phyloP scores from a whole-genome alignment of 441 rosid species.

The Hura crepitans region DNA sequence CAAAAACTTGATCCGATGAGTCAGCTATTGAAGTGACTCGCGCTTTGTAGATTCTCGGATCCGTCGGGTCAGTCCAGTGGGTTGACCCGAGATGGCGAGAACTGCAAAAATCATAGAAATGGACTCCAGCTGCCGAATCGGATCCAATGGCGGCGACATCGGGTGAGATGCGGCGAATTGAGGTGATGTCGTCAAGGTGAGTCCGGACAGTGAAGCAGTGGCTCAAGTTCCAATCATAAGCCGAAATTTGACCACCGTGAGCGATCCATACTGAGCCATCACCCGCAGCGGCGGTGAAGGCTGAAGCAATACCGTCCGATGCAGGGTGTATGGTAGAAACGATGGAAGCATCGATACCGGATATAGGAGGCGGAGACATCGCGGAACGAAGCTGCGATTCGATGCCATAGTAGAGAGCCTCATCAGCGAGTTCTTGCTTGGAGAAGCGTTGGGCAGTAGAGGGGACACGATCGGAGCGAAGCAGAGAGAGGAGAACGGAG shows the following conservation, averaged over 20 bases:
- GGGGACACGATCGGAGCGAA: slow-evolving; percentile 67
- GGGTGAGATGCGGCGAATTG: slow-evolving; percentile 56
- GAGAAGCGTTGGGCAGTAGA: slow-evolving; percentile 61
- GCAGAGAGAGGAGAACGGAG: slow-evolving; percentile 74
- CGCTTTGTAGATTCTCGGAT: slow-evolving; percentile 82
- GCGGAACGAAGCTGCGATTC: slow-evolving; percentile 62
- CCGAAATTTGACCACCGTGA: slow-evolving; percentile 85
- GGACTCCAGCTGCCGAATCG: slow-evolving; percentile 58
- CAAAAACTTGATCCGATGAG: slow-evolving; percentile 49
- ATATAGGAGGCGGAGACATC: slow-evolving; percentile 56
- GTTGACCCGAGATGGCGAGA: slow-evolving; percentile 55
- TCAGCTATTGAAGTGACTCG: slow-evolving; percentile 52
- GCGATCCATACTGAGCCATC: slow-evolving; percentile 83
- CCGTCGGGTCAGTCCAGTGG: slow-evolving; percentile 72
- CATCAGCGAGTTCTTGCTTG: slow-evolving; percentile 78
- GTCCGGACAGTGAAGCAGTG: slow-evolving; percentile 67
- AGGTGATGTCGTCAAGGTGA: slow-evolving; percentile 60
- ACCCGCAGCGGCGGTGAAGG: slow-evolving; percentile 50
- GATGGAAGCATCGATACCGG: slow-evolving; percentile 67
- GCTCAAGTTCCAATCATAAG: slow-evolving; percentile 64
- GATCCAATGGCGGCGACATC: slow-evolving; percentile 73
- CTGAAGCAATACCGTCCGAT: slow-evolving; percentile 56
- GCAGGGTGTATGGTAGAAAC: slow-evolving; percentile 58
- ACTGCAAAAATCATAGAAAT: slow-evolving; percentile 65
- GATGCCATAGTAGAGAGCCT: slow-evolving; percentile 78